Base-by-base conservation (phyloP, 2,329 filamentous ascomycete species). In the Trichoderma atroviride region DNA sequence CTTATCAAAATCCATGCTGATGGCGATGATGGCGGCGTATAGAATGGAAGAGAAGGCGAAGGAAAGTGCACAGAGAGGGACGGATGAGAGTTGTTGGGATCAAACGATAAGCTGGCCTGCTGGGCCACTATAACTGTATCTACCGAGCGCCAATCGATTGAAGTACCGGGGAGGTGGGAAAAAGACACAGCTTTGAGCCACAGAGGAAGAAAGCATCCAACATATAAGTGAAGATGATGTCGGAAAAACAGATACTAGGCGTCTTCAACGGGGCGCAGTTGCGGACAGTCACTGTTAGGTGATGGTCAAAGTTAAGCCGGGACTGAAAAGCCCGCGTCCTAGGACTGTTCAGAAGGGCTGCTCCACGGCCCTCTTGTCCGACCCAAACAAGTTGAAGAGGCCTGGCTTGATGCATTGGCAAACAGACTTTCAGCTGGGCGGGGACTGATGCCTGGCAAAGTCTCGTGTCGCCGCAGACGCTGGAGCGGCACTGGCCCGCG, bases 1-100 rank as follows among this genome's bases (percentile, higher is more conserved):
- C 62, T 76, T 77, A 47, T 80, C 78, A 43, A 80, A 79, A 19
- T 81, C 79, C 79, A 81, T 81, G 16, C 11, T 43, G 35, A 22
- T 13, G 11, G 14, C 29, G 61, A 27, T n/a, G 24, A 22, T 19
- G 31, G 11, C 16, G n/a, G 43, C 13, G 37, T n/a, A 24, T 10
- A 35, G 24, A 9, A 14, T 19, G 27, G 24, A 47, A 13, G 16
- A 65, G 53, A 29, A 27, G 37, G 9, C 35, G 19, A n/a, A 7
- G 29, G 55, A 13, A 53, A 7, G 0, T 33, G 16, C 27, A n/a
- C 29, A 58, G 5, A 29, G 27, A 27, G 47, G 27, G 43, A 27
- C 19, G 24, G 53, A 56, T 43, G 40, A 31, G 40, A 55, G 68
- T 14, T 29, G 35, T 37, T 50, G 9, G 29, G 31, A 50, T 59